phyloP scores from a whole-genome alignment of 768 basidiomycete genomes.

The Boletus sp. region DNA sequence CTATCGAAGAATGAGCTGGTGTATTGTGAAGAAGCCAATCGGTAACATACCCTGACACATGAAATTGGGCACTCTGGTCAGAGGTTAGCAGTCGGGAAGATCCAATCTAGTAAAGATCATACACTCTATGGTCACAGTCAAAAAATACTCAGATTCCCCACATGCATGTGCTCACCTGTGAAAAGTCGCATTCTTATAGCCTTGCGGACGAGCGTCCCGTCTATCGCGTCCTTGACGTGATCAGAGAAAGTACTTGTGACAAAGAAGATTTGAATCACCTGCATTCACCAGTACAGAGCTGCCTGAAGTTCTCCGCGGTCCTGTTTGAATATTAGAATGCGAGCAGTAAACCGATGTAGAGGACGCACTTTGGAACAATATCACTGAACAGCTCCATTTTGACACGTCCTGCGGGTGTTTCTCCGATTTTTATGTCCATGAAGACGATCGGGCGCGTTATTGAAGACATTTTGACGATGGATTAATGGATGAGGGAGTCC shows the following conservation, averaged over 20 bases:
- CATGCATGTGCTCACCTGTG: conserved; percentile 61
- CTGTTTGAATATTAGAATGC: conserved; percentile 38
- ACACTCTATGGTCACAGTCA: conserved; percentile 58
- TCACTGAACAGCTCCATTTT: conserved; percentile 99
- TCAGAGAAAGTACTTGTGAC: background rate
- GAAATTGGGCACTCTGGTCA: conserved; percentile 76
- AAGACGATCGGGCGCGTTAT: conserved; percentile 84
- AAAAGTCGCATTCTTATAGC: conserved; percentile 89
- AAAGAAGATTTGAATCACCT: conserved; percentile 46
- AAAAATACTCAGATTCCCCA: conserved; percentile 2
- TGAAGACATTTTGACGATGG: conserved; percentile 37
- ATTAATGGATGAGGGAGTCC: background rate
- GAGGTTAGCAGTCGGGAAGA: conserved; percentile 6
- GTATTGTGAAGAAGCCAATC: background rate
- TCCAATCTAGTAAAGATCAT: conserved; percentile 23
- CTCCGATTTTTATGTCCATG: conserved; percentile 96
- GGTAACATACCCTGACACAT: conserved; percentile 80
- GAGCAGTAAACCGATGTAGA: background rate
- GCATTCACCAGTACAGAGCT: conserved; percentile 96
- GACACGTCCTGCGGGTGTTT: conserved; percentile 90
- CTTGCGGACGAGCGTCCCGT: conserved; percentile 75
- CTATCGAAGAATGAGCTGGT: conserved; percentile 34
- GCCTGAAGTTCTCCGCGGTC: conserved; percentile 97
- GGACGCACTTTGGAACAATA: conserved; percentile 83
- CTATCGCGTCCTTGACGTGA: conserved; percentile 18